Conservation (phyloP, 495 filamentous ascomycete species). For the Penicillium turbatum region DNA sequence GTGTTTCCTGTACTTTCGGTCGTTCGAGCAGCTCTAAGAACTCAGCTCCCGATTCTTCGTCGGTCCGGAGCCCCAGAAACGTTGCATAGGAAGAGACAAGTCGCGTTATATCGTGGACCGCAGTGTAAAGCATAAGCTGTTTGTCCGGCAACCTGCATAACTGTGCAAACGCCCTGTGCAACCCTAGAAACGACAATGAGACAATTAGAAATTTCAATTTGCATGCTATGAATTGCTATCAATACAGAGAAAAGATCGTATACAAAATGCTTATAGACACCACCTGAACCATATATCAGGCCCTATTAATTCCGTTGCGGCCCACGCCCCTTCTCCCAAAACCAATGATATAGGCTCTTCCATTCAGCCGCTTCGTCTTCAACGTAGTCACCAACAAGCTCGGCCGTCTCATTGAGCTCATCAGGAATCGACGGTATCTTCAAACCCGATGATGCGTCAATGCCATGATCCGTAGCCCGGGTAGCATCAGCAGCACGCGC, state of each 20-base stretch:
- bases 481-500: slow-evolving; percentile 6
- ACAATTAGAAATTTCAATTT: background rate
- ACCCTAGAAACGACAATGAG: no score
- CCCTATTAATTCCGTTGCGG: slow-evolving; percentile 9
- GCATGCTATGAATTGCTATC: background rate
- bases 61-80: no score
- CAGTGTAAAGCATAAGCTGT: no score
- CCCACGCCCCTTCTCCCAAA: slow-evolving; percentile 35
- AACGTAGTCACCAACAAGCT: slow-evolving; percentile 47
- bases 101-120: no score
- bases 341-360: slow-evolving; percentile 46
- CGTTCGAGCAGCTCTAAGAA: no score
- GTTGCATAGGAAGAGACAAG: no score
- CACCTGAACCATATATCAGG: background rate
- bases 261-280: background rate
- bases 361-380: slow-evolving; percentile 42
- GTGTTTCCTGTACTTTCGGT: no score
- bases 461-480: slow-evolving; percentile 6
- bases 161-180: no score
- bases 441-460: slow-evolving; percentile 24
- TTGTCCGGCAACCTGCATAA: no score
- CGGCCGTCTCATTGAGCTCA: slow-evolving; percentile 43
- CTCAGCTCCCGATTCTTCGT: no score
- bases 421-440: slow-evolving; percentile 19
- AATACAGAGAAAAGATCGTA: background rate